Evolutionary conservation across 169 alveolate genomes (phyloP), one percentile per base, ranked within the genome.

Genomic region (Plasmodium inui): DNA sequence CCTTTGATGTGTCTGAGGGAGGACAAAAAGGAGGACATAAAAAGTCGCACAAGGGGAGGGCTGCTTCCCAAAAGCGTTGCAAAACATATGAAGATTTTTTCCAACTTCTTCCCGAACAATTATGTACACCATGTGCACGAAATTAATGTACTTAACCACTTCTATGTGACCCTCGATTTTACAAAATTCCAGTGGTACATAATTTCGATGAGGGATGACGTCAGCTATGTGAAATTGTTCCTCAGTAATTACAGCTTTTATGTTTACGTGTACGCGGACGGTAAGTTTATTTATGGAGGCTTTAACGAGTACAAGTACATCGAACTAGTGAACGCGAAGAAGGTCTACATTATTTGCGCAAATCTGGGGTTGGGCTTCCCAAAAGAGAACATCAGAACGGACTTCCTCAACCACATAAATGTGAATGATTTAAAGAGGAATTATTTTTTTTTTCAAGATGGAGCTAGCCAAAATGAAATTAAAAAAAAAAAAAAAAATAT

Each of bases 361-460:
- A 90, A 90, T 90, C n/a, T 90, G 37, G 95, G 95, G 3, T 55
- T 90, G 6, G 95, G 95, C 6, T 82, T 90, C 37, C 95, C 95
- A 2, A 90, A 81, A 4, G 41, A 90, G 55, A 46, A 81, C 34
- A 30, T 90, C 5, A 44, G 95, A 90, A 90, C 95, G 4, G 85
- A 90, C 74, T 90, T 90, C 53, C 41, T 88, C 30, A 14, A 79
- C 34, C 32, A 88, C 55, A 26, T 88, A n/a, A 88, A 88, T 78
- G 37, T 88, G 37, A 88, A 88, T 28, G 57, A 79, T 17, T 44
- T 88, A 57, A 88, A 67, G 81, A 57, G 44, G 46, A 67, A 74
- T 50, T 73, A 85, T 85, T 37, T 73, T 50, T 22, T 41, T 26
- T n/a, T 7, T 57, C 61, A 79, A 10, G 74, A 70, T 70, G 9